phyloP scores from a whole-genome alignment of 2,329 filamentous ascomycete species.

The Neoscytalidium dimidiatum region DNA sequence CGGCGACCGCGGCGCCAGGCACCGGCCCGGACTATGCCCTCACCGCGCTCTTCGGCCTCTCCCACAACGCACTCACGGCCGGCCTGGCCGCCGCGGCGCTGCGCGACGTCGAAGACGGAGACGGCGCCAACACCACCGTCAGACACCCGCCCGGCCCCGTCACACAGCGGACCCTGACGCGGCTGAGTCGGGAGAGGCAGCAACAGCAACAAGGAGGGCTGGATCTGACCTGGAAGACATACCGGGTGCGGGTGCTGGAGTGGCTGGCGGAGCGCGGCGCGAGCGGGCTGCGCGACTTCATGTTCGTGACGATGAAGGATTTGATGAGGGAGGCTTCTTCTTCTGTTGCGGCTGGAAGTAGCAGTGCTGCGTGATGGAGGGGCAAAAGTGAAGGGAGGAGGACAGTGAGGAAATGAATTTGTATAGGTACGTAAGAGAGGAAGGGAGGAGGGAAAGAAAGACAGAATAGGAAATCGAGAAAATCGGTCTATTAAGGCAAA shows the following conservation, averaged over 20 bases:
- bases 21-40: conserved; percentile 42
- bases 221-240: conserved; percentile 64
- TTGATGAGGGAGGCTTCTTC: conserved; percentile 11
- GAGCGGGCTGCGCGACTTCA: conserved; percentile 67
- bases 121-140: not conserved
- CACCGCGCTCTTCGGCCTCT: conserved; percentile 48
- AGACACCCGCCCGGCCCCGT: conserved; percentile 22
- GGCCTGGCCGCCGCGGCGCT: conserved; percentile 52
- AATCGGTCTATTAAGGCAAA: too few species aligned
- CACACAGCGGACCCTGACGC: conserved; percentile 43
- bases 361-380: too few species aligned
- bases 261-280: conserved; percentile 67
- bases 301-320: conserved; percentile 74
- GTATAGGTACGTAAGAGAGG: too few species aligned
- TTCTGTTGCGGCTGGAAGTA: not conserved
- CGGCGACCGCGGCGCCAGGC: conserved; percentile 46
- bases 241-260: conserved; percentile 70
- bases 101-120: conserved; percentile 47
- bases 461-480: too few species aligned
- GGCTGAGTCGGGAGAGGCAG: conserved; percentile 51
- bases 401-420: not conserved
- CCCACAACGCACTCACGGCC: conserved; percentile 48
- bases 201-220: conserved; percentile 45
- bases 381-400: not conserved
- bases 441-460: too few species aligned